Percentiles rank a stretch among this genome's conserved stretches.
phyloP scores from a whole-genome alignment of 2,329 filamentous ascomycete genomes.

The Aspergillus hiratsukae region DNA sequence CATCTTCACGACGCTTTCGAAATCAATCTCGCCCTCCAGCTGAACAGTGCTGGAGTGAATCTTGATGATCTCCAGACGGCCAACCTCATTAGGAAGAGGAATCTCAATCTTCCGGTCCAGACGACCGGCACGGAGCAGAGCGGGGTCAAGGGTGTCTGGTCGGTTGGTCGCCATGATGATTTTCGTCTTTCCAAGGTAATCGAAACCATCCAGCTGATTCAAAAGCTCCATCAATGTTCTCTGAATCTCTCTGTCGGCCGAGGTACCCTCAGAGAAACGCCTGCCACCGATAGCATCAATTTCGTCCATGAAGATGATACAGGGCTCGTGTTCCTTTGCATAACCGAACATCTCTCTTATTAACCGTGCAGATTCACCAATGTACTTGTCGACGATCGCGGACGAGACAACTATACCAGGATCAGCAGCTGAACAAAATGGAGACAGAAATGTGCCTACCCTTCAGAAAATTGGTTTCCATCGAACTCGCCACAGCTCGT shows the following conservation, averaged over 20 bases:
- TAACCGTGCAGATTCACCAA: constrained; percentile 92
- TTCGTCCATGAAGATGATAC: constrained; percentile 99
- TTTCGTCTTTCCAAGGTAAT: constrained; percentile 98
- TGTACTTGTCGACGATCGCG: constrained; percentile 99
- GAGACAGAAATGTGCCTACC: constrained; percentile 51
- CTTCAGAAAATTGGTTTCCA: constrained; percentile 98
- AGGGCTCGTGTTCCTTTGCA: constrained; percentile 97
- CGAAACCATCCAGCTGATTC: constrained; percentile 97
- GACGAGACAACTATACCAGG: constrained; percentile 77
- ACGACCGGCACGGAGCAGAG: constrained; percentile 83
- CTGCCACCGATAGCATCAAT: constrained; percentile 98
- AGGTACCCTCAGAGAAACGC: constrained; percentile 94
- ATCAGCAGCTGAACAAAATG: constrained; percentile 2
- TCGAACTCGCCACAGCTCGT: constrained; percentile 87
- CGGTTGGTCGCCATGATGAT: constrained; percentile 99
- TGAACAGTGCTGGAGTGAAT: constrained; percentile 86
- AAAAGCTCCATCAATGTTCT: constrained; percentile 97
- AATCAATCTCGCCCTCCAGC: constrained; percentile 92
- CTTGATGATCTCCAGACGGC: constrained; percentile 93
- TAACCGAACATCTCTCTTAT: constrained; percentile 99
- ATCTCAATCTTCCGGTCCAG: constrained; percentile 98
- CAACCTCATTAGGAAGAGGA: constrained; percentile 92
- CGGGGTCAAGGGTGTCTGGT: constrained; percentile 92
- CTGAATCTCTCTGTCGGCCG: constrained; percentile 96
- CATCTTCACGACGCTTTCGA: constrained; percentile 99